These are phyloP conservation scores for Pyrenochaeta sp. DNA, from an alignment of 2,329 filamentous ascomycete species.

Conservation along the genomic window DNA sequence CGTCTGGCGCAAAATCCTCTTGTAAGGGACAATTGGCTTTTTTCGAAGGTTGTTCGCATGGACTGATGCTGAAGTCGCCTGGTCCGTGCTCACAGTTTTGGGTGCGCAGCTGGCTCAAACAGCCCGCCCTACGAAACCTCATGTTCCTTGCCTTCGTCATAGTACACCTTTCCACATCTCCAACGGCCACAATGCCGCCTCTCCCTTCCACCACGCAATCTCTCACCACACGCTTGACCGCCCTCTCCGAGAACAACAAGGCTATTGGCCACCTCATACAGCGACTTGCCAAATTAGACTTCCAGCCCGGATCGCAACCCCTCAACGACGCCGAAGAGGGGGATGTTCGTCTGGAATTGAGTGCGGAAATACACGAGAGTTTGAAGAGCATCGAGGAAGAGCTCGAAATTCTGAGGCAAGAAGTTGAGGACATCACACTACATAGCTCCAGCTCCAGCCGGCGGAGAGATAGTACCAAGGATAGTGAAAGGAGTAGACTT, in stretches of 20 bases:
- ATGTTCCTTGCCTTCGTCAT: conserved; percentile 35
- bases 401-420: conserved; percentile 79
- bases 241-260: conserved; percentile 62
- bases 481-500: conserved; percentile 70
- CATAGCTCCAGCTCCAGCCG: conserved; percentile 40
- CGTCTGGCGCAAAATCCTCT: too few relatives aligned
- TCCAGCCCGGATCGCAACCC: conserved; percentile 67
- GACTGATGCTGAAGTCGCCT: too few relatives aligned
- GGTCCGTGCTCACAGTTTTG: conserved; percentile 31
- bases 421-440: conserved; percentile 72
- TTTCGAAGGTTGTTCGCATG: too few relatives aligned
- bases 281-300: conserved; percentile 66
- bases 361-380: conserved; percentile 78
- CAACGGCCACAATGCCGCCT: conserved; percentile 41
- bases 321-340: conserved; percentile 66
- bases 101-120: conserved; percentile 19
- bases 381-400: conserved; percentile 84
- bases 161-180: conserved; percentile 36
- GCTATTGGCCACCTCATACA: conserved; percentile 63
- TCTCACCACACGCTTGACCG: conserved; percentile 58
- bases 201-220: conserved; percentile 43
- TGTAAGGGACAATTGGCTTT: too few relatives aligned
- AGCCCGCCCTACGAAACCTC: conserved; percentile 20
- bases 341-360: conserved; percentile 74
- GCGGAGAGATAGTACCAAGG: conserved; percentile 60